Conservation (phyloP, 495 filamentous ascomycete genomes). For the Penicillium desertorum region DNA sequence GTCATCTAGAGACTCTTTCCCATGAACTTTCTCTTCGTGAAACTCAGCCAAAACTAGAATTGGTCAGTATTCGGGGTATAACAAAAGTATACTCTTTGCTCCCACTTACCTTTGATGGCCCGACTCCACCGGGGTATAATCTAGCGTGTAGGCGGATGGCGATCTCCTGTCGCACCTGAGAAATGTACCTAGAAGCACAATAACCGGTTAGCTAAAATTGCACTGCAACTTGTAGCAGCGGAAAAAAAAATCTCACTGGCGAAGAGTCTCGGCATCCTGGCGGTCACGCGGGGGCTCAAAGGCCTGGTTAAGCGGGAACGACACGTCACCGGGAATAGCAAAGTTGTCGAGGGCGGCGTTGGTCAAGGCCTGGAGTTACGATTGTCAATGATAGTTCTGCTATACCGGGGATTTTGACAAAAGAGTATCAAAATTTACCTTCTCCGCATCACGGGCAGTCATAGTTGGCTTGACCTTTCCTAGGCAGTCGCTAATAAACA, state of each 20-base stretch:
- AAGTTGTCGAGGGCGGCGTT: slow-evolving; percentile 87
- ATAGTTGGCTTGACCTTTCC: slow-evolving; percentile 75
- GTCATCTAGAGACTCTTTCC: slow-evolving; percentile 73
- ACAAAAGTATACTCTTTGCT: not conserved
- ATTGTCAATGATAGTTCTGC: slow-evolving; percentile 5
- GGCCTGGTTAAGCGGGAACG: slow-evolving; percentile 87
- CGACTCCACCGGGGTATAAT: slow-evolving; percentile 79
- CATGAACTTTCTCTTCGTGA: slow-evolving; percentile 99
- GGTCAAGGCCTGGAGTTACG: slow-evolving; percentile 54
- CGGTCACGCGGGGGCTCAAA: slow-evolving; percentile 79
- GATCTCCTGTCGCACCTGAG: slow-evolving; percentile 89
- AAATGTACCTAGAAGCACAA: slow-evolving; percentile 58
- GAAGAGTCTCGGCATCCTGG: slow-evolving; percentile 81
- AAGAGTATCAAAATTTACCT: slow-evolving; percentile 39
- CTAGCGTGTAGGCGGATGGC: slow-evolving; percentile 75
- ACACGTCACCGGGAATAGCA: slow-evolving; percentile 89
- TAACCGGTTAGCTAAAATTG: slow-evolving; percentile 12
- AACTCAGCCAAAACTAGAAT: slow-evolving; percentile 90
- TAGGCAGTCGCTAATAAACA: slow-evolving; percentile 88
- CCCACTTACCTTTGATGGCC: slow-evolving; percentile 75
- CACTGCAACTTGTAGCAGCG: not conserved
- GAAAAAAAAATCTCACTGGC: slow-evolving; percentile 60
- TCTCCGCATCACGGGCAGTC: slow-evolving; percentile 58
- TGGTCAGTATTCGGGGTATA: slow-evolving; percentile 6
- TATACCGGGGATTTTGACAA: not conserved